A percentile compares a stretch with the other conserved stretches of the same genome.
Conservation (phyloP, 208 protist species). For the Trypanosoma scelopori region DNA sequence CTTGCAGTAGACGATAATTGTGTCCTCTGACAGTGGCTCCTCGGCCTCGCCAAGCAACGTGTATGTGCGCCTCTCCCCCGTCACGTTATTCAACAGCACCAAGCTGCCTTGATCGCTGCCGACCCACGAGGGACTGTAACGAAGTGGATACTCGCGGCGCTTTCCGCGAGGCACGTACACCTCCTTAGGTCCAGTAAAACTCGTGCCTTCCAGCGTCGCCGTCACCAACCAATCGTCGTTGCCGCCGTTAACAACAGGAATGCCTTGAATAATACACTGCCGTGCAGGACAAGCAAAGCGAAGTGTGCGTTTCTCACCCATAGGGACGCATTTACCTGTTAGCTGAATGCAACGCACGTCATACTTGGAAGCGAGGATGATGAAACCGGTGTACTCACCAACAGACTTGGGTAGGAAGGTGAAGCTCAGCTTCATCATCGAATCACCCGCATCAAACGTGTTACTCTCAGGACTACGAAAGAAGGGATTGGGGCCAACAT, state of each 20-base stretch:
- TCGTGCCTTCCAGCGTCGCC: conserved; percentile 69
- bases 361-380: conserved; percentile 76
- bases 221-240: conserved; percentile 85
- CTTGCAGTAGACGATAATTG: conserved; percentile 72
- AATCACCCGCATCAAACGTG: conserved; percentile 17
- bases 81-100: conserved; percentile 81
- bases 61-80: conserved; percentile 87
- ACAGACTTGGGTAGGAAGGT: conserved; percentile 82
- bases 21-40: conserved; percentile 88
- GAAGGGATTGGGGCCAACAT: conserved; percentile 86
- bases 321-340: conserved; percentile 72
- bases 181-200: conserved; percentile 84
- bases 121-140: conserved; percentile 86
- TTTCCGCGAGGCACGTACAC: conserved; percentile 72
- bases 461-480: conserved; percentile 45
- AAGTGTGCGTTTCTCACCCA: conserved; percentile 68
- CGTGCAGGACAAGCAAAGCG: conserved; percentile 88
- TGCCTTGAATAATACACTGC: conserved; percentile 87
- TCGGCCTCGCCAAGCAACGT: conserved; percentile 79
- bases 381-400: conserved; percentile 76
- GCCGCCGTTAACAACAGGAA: conserved; percentile 83
- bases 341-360: conserved; percentile 90
- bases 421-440: conserved; percentile 41
- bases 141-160: conserved; percentile 80
- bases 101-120: conserved; percentile 61